phyloP scores from a whole-genome alignment of 345 rosid species.

The Gossypium stocksii region DNA sequence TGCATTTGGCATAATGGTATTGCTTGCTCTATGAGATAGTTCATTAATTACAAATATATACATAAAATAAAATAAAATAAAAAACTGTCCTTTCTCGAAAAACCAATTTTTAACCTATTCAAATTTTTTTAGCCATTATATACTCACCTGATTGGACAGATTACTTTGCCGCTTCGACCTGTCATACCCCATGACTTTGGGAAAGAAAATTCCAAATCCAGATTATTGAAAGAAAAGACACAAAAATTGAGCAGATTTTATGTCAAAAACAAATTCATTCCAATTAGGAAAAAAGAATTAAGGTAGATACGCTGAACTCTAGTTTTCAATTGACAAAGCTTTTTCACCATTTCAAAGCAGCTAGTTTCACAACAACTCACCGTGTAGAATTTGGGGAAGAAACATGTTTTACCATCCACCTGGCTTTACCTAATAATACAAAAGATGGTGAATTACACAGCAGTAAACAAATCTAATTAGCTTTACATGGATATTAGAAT shows the following conservation, averaged over 20 bases:
- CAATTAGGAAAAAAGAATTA: neutral
- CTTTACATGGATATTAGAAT: conserved; percentile 30
- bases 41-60: too few species aligned
- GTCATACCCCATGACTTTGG: too few species aligned
- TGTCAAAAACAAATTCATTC: neutral
- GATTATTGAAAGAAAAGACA: too few species aligned
- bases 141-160: too few species aligned
- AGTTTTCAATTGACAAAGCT: neutral
- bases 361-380: conserved; percentile 16
- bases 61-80: too few species aligned
- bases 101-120: too few species aligned
- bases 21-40: too few species aligned
- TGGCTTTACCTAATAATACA: conserved; percentile 29
- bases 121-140: too few species aligned
- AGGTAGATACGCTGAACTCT: neutral
- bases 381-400: conserved; percentile 18
- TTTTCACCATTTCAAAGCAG: conserved; percentile 1
- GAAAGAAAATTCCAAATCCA: too few species aligned
- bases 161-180: too few species aligned
- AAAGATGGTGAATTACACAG: conserved; percentile 26
- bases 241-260: neutral
- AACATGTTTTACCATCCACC: conserved; percentile 14
- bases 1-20: too few species aligned
- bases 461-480: conserved; percentile 22
- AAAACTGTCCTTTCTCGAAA: too few species aligned